Evolutionary conservation across 164 flowering plant genomes (phyloP).

Genomic region (Cinnamomum chago): DNA sequence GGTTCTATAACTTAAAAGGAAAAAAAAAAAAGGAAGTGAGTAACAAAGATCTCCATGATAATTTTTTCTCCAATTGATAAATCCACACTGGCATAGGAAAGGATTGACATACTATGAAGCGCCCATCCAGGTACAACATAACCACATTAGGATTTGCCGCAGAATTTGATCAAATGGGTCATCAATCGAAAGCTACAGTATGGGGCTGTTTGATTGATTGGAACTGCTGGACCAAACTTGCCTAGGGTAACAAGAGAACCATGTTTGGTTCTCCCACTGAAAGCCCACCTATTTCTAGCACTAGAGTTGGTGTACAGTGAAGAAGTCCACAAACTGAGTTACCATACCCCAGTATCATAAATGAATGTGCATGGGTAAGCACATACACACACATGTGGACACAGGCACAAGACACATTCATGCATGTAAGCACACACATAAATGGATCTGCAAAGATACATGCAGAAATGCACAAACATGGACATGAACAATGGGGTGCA

Average conservation of each 20-base stretch:
- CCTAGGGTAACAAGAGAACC: background rate
- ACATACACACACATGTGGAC: too few species aligned
- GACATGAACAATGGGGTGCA: too few species aligned
- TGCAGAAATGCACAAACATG: too few species aligned
- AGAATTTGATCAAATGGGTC: background rate
- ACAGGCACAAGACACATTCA: too few species aligned
- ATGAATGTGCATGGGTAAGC: too few species aligned
- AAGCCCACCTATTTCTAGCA: background rate
- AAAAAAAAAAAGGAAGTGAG: background rate
- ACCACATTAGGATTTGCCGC: background rate
- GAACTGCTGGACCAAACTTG: background rate
- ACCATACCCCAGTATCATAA: background rate
- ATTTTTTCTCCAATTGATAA: too few species aligned
- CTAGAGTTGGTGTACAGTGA: background rate
- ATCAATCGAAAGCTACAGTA: background rate
- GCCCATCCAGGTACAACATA: background rate
- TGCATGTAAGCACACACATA: too few species aligned
- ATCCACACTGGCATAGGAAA: background rate
- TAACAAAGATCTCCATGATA: background rate
- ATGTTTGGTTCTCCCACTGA: background rate
- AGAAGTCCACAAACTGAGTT: background rate
- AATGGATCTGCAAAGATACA: too few species aligned
- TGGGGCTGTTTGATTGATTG: too few species aligned
- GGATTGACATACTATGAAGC: background rate
- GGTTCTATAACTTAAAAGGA: background rate